Evolutionary conservation across 2,329 filamentous ascomycete species (phyloP), one percentile per base, ranked within the genome.

Genomic region (Talaromyces sp.): DNA sequence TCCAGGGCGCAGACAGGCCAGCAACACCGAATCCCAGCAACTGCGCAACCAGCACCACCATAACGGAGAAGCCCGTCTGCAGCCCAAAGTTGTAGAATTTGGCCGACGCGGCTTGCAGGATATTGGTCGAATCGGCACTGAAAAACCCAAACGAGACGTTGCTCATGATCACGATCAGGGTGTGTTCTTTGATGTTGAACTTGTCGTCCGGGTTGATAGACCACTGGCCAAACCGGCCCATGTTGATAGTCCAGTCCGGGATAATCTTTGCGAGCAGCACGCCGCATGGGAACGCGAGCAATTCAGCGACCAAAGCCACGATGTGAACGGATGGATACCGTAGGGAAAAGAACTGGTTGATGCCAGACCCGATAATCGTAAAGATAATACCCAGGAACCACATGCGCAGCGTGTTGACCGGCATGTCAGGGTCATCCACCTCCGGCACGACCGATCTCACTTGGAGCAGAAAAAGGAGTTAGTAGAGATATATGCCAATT

Each of bases 61-160:
- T 61, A 50, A 77, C 71, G 11, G 72, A 72, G 53, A 76, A 76
- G 9, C 74, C 73, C 0, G 74, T 70, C 14, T 69, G 69, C 10
- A 79, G 71, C 1, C 71, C 63, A 56, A 79, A 77, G 51, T 75
- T 72, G 60, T 80, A 79, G 59, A 79, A 75, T 2, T 64, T 61
- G 61, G 60, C 48, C 51, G 66, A 71, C 5, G 76, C 69, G 1
- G 77, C 77, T 62, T 80, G 75, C 56, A 80, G 75, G 41, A 80
- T 74, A 54, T 77, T 79, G n/a, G 78, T 80, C 0, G 77, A 68
- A 54, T 79, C 77, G 9, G 78, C 77, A 11, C 73, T 75, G 19
- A 75, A 75, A 59, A 76, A 79, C 0, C 78, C 77, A 61, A 81
- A 80, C 5, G 77, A 77, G 19, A 80, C 77, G 61, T 81, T 81